These are phyloP conservation scores for Penicillium daleae DNA, from an alignment of 495 filamentous ascomycete species.

Conservation along the genomic window DNA sequence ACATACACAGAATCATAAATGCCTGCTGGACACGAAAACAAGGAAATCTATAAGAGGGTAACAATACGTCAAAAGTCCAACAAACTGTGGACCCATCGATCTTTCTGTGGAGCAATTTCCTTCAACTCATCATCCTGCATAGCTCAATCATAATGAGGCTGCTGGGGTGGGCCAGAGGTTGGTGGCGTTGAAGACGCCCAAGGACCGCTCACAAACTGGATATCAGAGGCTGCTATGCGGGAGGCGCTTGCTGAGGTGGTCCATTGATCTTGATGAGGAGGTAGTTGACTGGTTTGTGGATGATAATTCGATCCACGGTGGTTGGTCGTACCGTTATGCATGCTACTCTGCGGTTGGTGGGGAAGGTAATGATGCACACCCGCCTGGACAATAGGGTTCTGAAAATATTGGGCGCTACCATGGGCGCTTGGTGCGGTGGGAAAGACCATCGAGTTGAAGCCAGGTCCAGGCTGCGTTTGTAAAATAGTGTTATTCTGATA, in stretches of 20 bases:
- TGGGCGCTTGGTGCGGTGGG: background rate
- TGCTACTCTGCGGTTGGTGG: constrained; percentile 7
- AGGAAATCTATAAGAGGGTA: background rate
- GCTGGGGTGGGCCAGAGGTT: constrained; percentile 8
- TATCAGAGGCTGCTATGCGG: constrained; percentile 17
- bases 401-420: constrained; percentile 13
- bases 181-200: constrained; percentile 28
- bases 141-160: background rate
- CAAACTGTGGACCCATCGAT: background rate
- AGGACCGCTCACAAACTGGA: constrained; percentile 33
- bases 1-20: too few species aligned
- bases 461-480: constrained; percentile 12
- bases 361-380: constrained; percentile 17
- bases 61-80: background rate
- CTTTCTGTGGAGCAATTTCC: background rate
- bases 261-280: constrained; percentile 6
- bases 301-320: background rate
- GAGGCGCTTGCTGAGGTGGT: background rate
- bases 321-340: background rate
- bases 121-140: background rate
- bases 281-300: background rate
- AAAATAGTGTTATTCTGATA: constrained; percentile 20
- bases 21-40: too few species aligned
- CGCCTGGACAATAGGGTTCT: constrained; percentile 20
- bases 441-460: constrained; percentile 7